Conservation (phyloP, 2,329 filamentous ascomycete species). For the Clarireedia sp. region DNA sequence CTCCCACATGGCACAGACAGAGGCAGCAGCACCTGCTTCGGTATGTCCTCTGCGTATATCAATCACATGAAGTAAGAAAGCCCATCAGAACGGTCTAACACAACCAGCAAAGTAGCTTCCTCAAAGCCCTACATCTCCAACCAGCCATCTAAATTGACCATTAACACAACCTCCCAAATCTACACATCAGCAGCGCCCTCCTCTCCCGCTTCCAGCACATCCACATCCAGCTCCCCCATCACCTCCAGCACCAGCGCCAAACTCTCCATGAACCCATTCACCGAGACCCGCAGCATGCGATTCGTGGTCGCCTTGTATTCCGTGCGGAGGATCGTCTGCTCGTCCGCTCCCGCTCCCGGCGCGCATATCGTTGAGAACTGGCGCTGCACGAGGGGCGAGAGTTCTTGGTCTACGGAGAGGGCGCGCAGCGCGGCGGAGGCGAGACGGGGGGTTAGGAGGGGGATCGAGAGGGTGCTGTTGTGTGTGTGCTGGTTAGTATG, state of each 20-base stretch:
- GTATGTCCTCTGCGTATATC: not conserved
- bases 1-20: not conserved
- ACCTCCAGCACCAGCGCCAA: conserved; percentile 76
- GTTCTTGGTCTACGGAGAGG: conserved; percentile 78
- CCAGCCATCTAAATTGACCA: not conserved
- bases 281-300: conserved; percentile 90
- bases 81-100: too few relatives aligned
- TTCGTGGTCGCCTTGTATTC: conserved; percentile 81
- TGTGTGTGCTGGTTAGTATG: not conserved
- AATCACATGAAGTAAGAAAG: too few relatives aligned
- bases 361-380: conserved; percentile 50
- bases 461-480: conserved; percentile 33
- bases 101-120: too few relatives aligned
- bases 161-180: not conserved
- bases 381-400: conserved; percentile 75
- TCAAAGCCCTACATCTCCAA: not conserved
- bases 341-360: not conserved
- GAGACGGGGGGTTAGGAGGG: conserved; percentile 73
- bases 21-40: conserved; percentile 9
- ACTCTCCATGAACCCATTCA: conserved; percentile 94
- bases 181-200: not conserved
- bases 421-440: conserved; percentile 68
- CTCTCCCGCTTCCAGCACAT: conserved; percentile 51
- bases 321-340: conserved; percentile 15
- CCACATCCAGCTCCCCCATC: conserved; percentile 83